These are phyloP conservation scores for Russula sp. DNA, from an alignment of 768 basidiomycete species.

Conservation along the genomic window DNA sequence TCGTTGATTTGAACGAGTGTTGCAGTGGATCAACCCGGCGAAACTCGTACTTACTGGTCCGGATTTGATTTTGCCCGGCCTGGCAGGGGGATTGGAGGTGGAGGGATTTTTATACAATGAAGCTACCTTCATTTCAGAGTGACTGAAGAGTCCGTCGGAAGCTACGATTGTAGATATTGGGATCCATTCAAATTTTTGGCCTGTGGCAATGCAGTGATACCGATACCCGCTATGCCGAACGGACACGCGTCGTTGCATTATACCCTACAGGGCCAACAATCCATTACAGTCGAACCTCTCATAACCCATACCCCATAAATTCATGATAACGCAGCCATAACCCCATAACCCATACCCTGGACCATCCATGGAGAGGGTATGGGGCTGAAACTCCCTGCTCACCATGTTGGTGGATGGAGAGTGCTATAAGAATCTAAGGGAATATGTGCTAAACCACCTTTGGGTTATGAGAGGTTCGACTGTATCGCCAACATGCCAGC, in stretches of 20 bases:
- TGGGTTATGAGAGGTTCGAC: no score
- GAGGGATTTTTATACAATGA: constrained; percentile 80
- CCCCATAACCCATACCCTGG: no score
- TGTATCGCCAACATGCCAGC: no score
- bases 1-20: background rate
- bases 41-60: constrained; percentile 44
- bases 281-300: no score
- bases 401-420: no score
- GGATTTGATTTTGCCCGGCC: constrained; percentile 37
- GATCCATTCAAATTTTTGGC: background rate
- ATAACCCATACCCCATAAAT: no score
- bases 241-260: background rate
- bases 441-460: no score
- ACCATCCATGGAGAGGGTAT: no score
- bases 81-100: constrained; percentile 40
- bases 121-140: constrained; percentile 77
- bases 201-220: background rate
- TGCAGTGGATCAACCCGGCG: constrained; percentile 54
- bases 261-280: background rate
- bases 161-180: background rate
- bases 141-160: background rate
- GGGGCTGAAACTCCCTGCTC: no score
- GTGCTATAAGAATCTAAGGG: no score
- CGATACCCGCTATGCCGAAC: background rate
- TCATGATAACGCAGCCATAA: no score